These are phyloP conservation scores for Pyracantha coccinea DNA, from an alignment of 331 rosid species.

Conservation along the genomic window DNA sequence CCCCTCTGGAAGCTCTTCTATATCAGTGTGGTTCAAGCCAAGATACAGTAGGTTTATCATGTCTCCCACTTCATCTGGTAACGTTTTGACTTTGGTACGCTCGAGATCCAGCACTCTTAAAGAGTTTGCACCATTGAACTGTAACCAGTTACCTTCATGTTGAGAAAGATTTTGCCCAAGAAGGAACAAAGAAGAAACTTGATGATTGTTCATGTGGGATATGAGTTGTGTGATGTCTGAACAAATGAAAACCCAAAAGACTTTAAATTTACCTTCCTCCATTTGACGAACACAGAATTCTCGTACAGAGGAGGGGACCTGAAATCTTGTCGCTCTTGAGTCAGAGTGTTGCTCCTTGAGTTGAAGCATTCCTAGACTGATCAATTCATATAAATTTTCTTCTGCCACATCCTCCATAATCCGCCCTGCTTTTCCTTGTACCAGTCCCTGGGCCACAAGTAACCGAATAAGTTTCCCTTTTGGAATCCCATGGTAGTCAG, in stretches of 20 bases:
- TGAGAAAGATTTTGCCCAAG: neutral
- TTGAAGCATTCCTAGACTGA: conserved; percentile 11
- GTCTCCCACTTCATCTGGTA: conserved; percentile 18
- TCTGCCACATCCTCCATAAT: conserved; percentile 16
- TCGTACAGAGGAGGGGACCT: neutral
- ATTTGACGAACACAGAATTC: conserved; percentile 8
- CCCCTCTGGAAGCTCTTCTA: conserved; percentile 17
- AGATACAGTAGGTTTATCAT: conserved; percentile 16
- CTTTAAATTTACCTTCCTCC: conserved; percentile 6
- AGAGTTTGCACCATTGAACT: neutral
- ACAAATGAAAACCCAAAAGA: neutral
- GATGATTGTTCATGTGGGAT: neutral
- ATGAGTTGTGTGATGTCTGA: neutral
- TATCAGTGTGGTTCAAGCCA: conserved; percentile 18
- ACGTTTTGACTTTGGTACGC: conserved; percentile 1
- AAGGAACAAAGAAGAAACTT: conserved; percentile 13
- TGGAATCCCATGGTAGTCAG: neutral
- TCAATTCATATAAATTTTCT: conserved; percentile 7
- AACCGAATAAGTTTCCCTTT: conserved; percentile 17
- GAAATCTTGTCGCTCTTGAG: neutral
- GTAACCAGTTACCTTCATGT: conserved; percentile 7
- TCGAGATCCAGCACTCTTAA: conserved; percentile 19
- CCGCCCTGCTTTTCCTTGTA: conserved; percentile 10
- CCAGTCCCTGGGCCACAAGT: conserved; percentile 20
- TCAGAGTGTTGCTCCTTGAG: neutral